phyloP scores from a whole-genome alignment of 257 asterid genomes.

The Plantago ovata region DNA sequence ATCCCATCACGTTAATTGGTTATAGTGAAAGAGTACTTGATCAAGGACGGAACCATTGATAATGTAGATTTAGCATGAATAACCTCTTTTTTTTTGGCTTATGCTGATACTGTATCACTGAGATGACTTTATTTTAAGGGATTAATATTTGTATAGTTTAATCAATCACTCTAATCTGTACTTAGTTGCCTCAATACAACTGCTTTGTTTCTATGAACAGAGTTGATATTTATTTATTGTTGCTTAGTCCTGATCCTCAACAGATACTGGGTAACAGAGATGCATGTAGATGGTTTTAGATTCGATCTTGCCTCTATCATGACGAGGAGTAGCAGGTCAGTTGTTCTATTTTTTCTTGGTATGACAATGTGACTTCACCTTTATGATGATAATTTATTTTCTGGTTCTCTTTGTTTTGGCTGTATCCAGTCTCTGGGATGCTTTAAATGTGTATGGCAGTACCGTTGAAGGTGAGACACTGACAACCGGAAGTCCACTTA shows the following conservation, averaged over 20 bases:
- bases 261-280: conserved; percentile 97
- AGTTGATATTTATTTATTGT: conserved; percentile 34
- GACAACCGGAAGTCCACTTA: conserved; percentile 88
- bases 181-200: neutral
- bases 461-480: conserved; percentile 57
- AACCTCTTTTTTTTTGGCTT: no score
- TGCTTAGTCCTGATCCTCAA: conserved; percentile 35
- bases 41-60: no score
- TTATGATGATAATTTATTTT: conserved; percentile 5
- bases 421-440: conserved; percentile 75
- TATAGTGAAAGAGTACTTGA: no score
- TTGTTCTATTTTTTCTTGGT: conserved; percentile 16
- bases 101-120: no score
- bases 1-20: no score
- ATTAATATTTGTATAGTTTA: no score
- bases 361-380: conserved; percentile 12
- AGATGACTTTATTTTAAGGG: no score
- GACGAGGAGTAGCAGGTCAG: conserved; percentile 95
- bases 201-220: conserved; percentile 14
- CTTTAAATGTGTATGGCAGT: conserved; percentile 72
- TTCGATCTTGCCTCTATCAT: conserved; percentile 97
- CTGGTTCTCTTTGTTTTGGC: conserved; percentile 15
- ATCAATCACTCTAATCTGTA: no score
- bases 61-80: no score
- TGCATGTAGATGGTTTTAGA: conserved; percentile 98